Base-by-base conservation (phyloP, 331 rosid species). In the Pyracantha coccinea region DNA sequence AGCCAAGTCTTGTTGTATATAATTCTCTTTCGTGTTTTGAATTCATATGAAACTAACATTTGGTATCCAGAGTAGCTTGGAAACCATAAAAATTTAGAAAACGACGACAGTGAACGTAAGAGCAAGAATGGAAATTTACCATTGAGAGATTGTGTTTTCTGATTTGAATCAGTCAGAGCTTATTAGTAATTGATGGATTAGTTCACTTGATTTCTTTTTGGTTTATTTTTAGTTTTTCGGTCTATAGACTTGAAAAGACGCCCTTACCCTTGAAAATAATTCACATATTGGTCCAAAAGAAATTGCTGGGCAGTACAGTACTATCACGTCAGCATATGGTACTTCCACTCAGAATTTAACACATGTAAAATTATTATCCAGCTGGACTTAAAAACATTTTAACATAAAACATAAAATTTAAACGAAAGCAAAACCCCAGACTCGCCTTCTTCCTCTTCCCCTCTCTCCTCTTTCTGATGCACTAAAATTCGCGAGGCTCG, bases 81-180 rank as follows among this genome's bases (percentile, higher is more conserved):
- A 12, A 21, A 72, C 66, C 14, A 41, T n/a, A 62, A 35, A 45
- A 23, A 50, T 55, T 38, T 41, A 8, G 62, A 60, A 44, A 61
- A 32, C n/a, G 24, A 38, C 45, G 45, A 59, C 8, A 52, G 47
- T 4, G 55, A 8, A 54, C 38, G 29, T 23, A 38, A 32, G 25
- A 50, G 41, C 7, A 62, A 19, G 75, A 45, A 27, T 8, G n/a
- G 29, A 59, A 32, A 20, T 47, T 80, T 77, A 92, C 93, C 92
- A 79, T 86, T 66, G 89, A 81, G 28, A 77, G 79, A 85, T 90
- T 85, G 79, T 88, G 84, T 54, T 75, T 80, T 54, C 73, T 82
- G 86, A 79, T 81, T 52, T 84, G 93, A 77, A 78, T 50, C 55
- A 17, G 0, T 50, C 21, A 6, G 55, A 19, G 4, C 5, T 50